These are phyloP conservation scores for Ceratobasidium sp. DNA, from an alignment of 1,284 basidiomycete genomes.

Conservation along the genomic window DNA sequence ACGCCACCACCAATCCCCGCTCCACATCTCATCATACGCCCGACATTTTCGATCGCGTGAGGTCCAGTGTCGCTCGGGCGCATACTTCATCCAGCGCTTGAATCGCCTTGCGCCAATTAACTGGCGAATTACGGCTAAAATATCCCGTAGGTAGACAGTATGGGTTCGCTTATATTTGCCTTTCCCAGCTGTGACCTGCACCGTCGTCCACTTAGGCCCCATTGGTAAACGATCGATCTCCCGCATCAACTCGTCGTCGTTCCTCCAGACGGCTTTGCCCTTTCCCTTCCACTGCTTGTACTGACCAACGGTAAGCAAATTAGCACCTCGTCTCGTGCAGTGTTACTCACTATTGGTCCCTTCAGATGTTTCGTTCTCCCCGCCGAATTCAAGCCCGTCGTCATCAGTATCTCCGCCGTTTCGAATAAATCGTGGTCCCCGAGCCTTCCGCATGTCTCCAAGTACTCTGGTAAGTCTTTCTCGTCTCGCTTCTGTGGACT, in stretches of 20 bases:
- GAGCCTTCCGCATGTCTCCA: background rate
- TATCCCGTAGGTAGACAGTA: background rate
- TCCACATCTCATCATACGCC: constrained; percentile 21
- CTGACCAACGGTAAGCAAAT: too few species aligned
- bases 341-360: background rate
- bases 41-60: background rate
- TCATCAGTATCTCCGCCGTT: constrained; percentile 9
- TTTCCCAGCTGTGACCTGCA: background rate
- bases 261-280: background rate
- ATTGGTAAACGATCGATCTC: constrained; percentile 3
- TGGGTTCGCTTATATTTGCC: background rate
- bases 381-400: background rate
- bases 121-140: background rate
- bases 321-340: too few species aligned
- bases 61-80: constrained; percentile 24
- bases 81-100: constrained; percentile 5
- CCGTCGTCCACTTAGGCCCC: constrained; percentile 1
- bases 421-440: constrained; percentile 10
- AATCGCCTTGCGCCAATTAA: background rate
- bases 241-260: background rate
- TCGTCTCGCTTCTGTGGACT: too few species aligned
- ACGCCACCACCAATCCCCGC: constrained; percentile 36
- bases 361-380: constrained; percentile 3
- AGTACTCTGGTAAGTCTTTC: background rate
- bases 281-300: background rate